A percentile compares a stretch with the other conserved stretches of the same genome.
These are phyloP conservation scores for Amphichorda felina DNA, from an alignment of 2,329 filamentous ascomycete genomes.

Conservation along the genomic window DNA sequence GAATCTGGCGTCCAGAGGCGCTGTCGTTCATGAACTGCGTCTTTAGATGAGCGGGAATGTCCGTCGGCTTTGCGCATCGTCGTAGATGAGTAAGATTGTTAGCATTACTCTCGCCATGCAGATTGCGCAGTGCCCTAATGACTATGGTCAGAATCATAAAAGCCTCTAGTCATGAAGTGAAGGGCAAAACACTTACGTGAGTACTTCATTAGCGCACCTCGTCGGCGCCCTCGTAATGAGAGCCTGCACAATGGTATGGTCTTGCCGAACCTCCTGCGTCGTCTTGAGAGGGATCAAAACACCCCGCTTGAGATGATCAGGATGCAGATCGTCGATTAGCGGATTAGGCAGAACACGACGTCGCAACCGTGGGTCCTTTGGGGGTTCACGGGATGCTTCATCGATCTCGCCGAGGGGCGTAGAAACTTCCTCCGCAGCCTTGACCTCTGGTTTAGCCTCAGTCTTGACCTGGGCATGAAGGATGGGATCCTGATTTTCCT, in stretches of 20 bases:
- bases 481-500: conserved; percentile 4
- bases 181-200: conserved; percentile 50
- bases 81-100: conserved; percentile 61
- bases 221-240: conserved; percentile 63
- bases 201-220: conserved; percentile 58
- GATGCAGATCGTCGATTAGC: conserved; percentile 22
- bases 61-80: conserved; percentile 60
- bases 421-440: neutral
- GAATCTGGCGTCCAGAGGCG: conserved; percentile 40
- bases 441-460: neutral
- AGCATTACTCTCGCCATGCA: conserved; percentile 48
- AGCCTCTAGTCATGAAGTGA: neutral
- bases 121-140: conserved; percentile 38
- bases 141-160: conserved; percentile 7
- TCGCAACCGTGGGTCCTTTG: conserved; percentile 4
- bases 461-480: too few species aligned
- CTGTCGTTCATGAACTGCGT: conserved; percentile 47
- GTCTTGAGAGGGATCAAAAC: conserved; percentile 53
- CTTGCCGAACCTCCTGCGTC: conserved; percentile 48
- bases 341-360: conserved; percentile 17
- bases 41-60: conserved; percentile 55
- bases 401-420: neutral
- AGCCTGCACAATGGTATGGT: conserved; percentile 46
- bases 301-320: conserved; percentile 25
- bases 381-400: conserved; percentile 2